A percentile compares a stretch with the other conserved stretches of the same genome.
phyloP scores from a whole-genome alignment of 1,284 basidiomycete species.

The Macrocybe sp. region DNA sequence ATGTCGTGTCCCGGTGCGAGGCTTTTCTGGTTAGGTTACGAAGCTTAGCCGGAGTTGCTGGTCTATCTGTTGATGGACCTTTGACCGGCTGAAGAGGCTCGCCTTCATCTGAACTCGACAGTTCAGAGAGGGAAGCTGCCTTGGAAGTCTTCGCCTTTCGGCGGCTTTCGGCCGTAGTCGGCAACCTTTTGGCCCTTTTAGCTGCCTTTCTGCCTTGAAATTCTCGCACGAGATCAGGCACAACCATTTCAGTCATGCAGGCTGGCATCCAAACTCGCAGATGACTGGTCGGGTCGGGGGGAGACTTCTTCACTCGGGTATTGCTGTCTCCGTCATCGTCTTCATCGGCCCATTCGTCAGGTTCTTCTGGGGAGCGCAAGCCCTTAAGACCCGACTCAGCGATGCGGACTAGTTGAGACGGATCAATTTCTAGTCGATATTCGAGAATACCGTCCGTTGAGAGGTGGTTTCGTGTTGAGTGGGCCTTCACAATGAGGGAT shows the following conservation, averaged over 20 bases:
- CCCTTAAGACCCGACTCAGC: constrained; percentile 63
- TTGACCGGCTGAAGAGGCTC: no score
- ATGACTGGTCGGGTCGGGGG: constrained; percentile 43
- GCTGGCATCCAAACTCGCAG: constrained; percentile 75
- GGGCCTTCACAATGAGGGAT: constrained; percentile 35
- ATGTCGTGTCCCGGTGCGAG: no score
- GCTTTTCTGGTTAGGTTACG: no score
- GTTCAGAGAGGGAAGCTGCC: background rate
- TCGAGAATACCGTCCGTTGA: constrained; percentile 68
- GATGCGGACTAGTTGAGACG: constrained; percentile 55
- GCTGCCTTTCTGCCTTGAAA: constrained; percentile 46
- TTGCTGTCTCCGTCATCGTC: constrained; percentile 33
- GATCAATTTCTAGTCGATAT: constrained; percentile 69
- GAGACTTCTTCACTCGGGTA: constrained; percentile 32
- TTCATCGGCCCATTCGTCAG: constrained; percentile 44
- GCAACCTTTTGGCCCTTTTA: constrained; percentile 47
- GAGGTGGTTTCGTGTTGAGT: constrained; percentile 42
- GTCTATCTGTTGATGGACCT: no score
- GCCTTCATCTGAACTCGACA: no score
- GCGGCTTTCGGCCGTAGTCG: constrained; percentile 28
- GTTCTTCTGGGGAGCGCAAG: constrained; percentile 47
- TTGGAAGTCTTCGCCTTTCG: constrained; percentile 9
- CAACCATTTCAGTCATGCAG: constrained; percentile 63
- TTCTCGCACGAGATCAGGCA: constrained; percentile 55
- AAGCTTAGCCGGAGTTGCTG: no score